Conservation (phyloP, 345 rosid genomes). For the Laguncularia racemosa region DNA sequence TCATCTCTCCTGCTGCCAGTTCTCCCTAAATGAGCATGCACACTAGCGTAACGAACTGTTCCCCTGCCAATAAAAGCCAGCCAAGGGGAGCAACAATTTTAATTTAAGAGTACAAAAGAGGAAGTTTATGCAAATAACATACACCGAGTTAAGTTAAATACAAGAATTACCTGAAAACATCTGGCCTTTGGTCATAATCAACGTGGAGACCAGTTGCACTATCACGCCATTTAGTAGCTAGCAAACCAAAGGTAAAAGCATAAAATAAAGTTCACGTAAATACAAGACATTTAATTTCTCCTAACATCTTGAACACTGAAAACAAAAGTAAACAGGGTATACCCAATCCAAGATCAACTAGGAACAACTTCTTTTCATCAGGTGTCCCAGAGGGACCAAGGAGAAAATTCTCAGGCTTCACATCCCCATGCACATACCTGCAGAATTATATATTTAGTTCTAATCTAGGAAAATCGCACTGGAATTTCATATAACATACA, state of each 20-base stretch:
- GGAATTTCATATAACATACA: background rate
- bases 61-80: constrained; percentile 35
- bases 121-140: background rate
- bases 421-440: constrained; percentile 76
- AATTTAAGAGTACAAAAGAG: background rate
- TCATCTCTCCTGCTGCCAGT: constrained; percentile 73
- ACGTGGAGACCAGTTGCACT: constrained; percentile 46
- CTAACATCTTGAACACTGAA: background rate
- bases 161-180: constrained; percentile 53
- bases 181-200: constrained; percentile 76
- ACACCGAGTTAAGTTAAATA: background rate
- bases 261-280: no score
- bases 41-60: constrained; percentile 77
- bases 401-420: constrained; percentile 73
- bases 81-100: background rate
- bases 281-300: background rate
- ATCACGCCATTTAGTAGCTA: constrained; percentile 65
- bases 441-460: background rate
- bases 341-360: constrained; percentile 77
- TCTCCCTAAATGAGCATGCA: constrained; percentile 78
- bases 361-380: constrained; percentile 51
- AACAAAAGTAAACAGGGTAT: constrained; percentile 6
- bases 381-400: constrained; percentile 57
- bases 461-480: no score
- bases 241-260: background rate